These are phyloP conservation scores for Dujonia santamariae DNA, from an alignment of 1,139 yeast genomes.

Conservation along the genomic window DNA sequence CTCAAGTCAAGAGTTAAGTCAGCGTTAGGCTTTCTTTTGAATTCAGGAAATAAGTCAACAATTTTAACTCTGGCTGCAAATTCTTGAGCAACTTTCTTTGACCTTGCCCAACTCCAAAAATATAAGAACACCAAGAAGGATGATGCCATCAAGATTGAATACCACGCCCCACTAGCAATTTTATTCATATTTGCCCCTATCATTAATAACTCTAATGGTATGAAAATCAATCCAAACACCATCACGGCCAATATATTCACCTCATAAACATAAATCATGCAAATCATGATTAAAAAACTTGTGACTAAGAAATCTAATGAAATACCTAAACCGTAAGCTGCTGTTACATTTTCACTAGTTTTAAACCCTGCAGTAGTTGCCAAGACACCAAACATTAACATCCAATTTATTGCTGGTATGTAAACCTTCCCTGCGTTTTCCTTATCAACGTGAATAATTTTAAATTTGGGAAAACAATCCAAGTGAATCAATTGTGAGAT, in stretches of 20 bases:
- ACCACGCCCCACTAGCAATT: slow-evolving; percentile 59
- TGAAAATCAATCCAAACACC: slow-evolving; percentile 33
- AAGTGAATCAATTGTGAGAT: slow-evolving; percentile 49
- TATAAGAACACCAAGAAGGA: slow-evolving; percentile 26
- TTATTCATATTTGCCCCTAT: slow-evolving; percentile 48
- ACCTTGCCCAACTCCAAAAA: slow-evolving; percentile 49
- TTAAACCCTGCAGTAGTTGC: slow-evolving; percentile 51
- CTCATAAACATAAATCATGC: slow-evolving; percentile 45
- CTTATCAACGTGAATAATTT: slow-evolving; percentile 42
- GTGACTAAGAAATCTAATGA: slow-evolving; percentile 54
- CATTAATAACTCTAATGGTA: slow-evolving; percentile 44
- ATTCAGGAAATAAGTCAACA: slow-evolving; percentile 24
- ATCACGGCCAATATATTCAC: slow-evolving; percentile 30
- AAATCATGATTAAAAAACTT: slow-evolving; percentile 40
- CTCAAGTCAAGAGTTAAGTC: slow-evolving; percentile 20
- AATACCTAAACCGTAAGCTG: slow-evolving; percentile 61
- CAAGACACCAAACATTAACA: slow-evolving; percentile 48
- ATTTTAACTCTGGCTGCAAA: slow-evolving; percentile 26
- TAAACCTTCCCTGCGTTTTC: slow-evolving; percentile 48
- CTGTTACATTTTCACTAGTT: slow-evolving; percentile 48
- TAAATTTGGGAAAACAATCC: slow-evolving; percentile 52
- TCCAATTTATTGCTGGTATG: slow-evolving; percentile 47
- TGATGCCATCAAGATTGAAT: slow-evolving; percentile 44
- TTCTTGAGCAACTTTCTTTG: slow-evolving; percentile 37
- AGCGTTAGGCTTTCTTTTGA: slow-evolving; percentile 16